Percentiles rank a stretch among this genome's conserved stretches.
Conservation (phyloP, 2,329 filamentous ascomycete genomes). For the Dothidotthia symphoricarpi region DNA sequence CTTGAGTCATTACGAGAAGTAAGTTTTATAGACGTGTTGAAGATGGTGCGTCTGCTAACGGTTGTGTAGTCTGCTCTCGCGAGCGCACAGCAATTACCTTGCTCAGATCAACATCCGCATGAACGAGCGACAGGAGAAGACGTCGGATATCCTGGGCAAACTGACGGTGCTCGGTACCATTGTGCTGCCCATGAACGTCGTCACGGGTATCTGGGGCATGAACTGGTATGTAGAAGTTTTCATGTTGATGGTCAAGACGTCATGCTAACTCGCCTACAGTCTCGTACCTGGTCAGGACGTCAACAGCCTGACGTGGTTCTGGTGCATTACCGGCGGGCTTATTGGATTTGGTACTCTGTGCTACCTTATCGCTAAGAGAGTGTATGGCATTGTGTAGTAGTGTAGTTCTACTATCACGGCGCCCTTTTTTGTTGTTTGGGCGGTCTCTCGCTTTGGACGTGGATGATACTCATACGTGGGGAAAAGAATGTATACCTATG, state of each 20-base stretch:
- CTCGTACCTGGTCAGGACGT: conserved; percentile 89
- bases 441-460: too few species aligned
- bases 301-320: conserved; percentile 61
- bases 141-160: conserved; percentile 89
- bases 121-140: conserved; percentile 96
- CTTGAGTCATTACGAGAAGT: conserved; percentile 94
- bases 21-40: conserved; percentile 38
- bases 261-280: conserved; percentile 11
- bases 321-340: conserved; percentile 66
- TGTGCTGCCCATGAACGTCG: conserved; percentile 97
- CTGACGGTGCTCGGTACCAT: conserved; percentile 95
- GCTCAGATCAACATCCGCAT: conserved; percentile 98
- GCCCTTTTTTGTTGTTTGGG: too few species aligned
- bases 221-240: conserved; percentile 54
- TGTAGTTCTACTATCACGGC: too few species aligned
- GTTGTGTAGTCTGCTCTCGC: conserved; percentile 69
- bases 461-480: too few species aligned
- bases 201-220: conserved; percentile 98
- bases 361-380: conserved; percentile 77
- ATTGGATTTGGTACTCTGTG: conserved; percentile 76
- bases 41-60: conserved; percentile 11
- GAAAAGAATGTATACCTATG: too few species aligned
- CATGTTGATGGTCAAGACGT: background rate
- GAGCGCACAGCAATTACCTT: conserved; percentile 95
- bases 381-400: conserved; percentile 38